Percentiles rank a stretch among this genome's conserved stretches.
These are phyloP conservation scores for Pisolithus tinctorius DNA, from an alignment of 768 basidiomycete genomes.

Conservation along the genomic window DNA sequence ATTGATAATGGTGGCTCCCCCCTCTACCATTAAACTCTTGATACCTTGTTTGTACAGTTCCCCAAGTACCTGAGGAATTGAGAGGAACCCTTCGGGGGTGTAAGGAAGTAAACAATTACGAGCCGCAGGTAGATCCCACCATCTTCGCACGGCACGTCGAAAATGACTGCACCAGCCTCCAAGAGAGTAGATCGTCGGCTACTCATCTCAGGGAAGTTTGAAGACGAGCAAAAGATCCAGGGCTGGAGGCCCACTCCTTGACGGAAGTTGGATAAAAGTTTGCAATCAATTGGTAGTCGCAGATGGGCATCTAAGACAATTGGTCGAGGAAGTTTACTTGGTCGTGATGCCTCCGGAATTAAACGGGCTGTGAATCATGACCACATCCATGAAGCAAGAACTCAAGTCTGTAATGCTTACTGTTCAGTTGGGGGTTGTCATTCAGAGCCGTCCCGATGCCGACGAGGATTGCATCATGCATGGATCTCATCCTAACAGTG, in stretches of 20 bases:
- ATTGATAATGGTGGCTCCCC: slow-evolving; percentile 77
- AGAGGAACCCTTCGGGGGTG: slow-evolving; percentile 28
- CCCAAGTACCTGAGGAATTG: slow-evolving; percentile 43
- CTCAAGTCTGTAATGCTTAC: slow-evolving; percentile 35
- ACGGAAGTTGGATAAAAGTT: slow-evolving; percentile 60
- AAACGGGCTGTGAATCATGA: slow-evolving; percentile 40
- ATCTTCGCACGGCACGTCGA: slow-evolving; percentile 40
- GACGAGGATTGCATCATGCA: slow-evolving; percentile 90
- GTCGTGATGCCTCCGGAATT: slow-evolving; percentile 36
- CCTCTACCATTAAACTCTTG: slow-evolving; percentile 88
- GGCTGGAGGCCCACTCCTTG: slow-evolving; percentile 57
- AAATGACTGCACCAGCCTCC: slow-evolving; percentile 58
- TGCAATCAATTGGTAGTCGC: slow-evolving; percentile 59
- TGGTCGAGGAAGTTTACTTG: slow-evolving; percentile 62
- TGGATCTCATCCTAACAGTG: slow-evolving; percentile 68
- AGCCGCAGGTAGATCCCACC: slow-evolving; percentile 24
- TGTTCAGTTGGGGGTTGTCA: slow-evolving; percentile 92
- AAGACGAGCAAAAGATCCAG: slow-evolving; percentile 57
- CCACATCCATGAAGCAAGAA: neutral
- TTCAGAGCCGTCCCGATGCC: slow-evolving; percentile 87
- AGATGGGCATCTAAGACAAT: slow-evolving; percentile 76
- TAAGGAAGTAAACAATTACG: neutral
- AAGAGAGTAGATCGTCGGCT: slow-evolving; percentile 43
- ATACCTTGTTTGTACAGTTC: slow-evolving; percentile 53
- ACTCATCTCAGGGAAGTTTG: slow-evolving; percentile 13